Evolutionary conservation across 306 rosid genomes (phyloP).

Genomic region (Quercus gilva): DNA sequence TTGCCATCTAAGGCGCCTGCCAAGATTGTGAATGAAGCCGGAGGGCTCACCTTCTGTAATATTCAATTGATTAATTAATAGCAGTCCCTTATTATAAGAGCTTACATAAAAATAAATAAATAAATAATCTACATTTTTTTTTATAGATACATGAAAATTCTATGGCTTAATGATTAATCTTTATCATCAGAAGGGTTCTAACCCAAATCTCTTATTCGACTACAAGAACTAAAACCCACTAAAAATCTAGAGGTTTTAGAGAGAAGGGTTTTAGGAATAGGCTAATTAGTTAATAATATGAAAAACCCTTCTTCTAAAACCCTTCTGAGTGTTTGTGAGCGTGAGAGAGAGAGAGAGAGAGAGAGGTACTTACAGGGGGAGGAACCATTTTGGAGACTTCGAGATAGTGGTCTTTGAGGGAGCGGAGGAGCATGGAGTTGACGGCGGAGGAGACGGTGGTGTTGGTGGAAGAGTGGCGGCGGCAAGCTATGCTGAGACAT

Average conservation of each 20-base stretch:
- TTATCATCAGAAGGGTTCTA: no score
- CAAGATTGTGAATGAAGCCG: slow-evolving; percentile 64
- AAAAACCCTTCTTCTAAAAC: slow-evolving; percentile 21
- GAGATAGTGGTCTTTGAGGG: slow-evolving; percentile 86
- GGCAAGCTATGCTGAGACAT: slow-evolving; percentile 15
- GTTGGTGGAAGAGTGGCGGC: slow-evolving; percentile 9
- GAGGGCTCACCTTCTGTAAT: slow-evolving; percentile 73
- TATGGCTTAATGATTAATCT: no score
- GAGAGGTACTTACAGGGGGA: slow-evolving; percentile 60
- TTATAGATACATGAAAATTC: no score
- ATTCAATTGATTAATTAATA: background rate
- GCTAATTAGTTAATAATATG: background rate
- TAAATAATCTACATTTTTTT: no score
- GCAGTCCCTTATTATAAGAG: background rate
- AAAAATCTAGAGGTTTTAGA: no score
- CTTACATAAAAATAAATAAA: background rate
- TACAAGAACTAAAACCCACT: no score
- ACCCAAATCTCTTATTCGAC: no score
- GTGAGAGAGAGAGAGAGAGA: background rate
- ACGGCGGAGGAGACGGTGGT: slow-evolving; percentile 61
- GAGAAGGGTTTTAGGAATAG: background rate
- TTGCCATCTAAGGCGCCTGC: slow-evolving; percentile 69
- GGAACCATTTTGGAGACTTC: slow-evolving; percentile 78
- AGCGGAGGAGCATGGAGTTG: slow-evolving; percentile 70
- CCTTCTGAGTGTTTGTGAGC: background rate